Percentiles rank a stretch among this genome's conserved stretches.
These are phyloP conservation scores for Colletotrichum eleusines DNA, from an alignment of 2,329 filamentous ascomycete species.

Conservation along the genomic window DNA sequence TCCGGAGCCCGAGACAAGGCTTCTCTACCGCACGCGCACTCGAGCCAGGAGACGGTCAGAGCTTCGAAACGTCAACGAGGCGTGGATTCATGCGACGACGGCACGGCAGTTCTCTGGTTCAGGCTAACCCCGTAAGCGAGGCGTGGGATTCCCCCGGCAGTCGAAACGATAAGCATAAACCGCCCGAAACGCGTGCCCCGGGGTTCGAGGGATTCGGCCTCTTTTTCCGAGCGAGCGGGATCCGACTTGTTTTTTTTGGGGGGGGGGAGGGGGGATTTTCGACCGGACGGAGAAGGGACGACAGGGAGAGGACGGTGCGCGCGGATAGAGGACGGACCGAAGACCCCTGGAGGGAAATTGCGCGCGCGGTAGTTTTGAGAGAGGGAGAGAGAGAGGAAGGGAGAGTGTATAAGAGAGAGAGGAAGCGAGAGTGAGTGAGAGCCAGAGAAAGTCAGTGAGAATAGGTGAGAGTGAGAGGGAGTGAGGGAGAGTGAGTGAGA, in stretches of 20 bases:
- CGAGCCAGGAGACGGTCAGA: background rate
- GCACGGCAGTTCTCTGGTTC: background rate
- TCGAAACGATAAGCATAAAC: conserved; percentile 30
- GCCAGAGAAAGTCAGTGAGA: background rate
- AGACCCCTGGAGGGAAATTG: conserved; percentile 18
- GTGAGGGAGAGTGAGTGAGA: background rate
- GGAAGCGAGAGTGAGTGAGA: background rate
- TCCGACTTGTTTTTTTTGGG: too few species aligned
- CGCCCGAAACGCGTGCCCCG: background rate
- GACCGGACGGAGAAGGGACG: conserved; percentile 19
- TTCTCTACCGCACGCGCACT: too few species aligned
- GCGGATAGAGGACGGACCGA: background rate
- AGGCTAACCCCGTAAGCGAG: background rate
- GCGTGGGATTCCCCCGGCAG: background rate
- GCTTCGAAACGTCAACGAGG: conserved; percentile 26
- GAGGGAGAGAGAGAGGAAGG: background rate
- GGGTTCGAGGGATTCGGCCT: background rate
- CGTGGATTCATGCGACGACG: background rate
- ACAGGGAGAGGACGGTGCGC: conserved; percentile 17
- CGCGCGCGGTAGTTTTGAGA: background rate
- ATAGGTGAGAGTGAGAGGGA: background rate
- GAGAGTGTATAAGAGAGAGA: background rate
- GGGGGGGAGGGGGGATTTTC: too few species aligned
- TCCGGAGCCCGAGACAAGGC: too few species aligned
- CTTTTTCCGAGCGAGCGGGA: too few species aligned